Conservation (phyloP, 106 monocot genomes). For the Vanilla planifolia region DNA sequence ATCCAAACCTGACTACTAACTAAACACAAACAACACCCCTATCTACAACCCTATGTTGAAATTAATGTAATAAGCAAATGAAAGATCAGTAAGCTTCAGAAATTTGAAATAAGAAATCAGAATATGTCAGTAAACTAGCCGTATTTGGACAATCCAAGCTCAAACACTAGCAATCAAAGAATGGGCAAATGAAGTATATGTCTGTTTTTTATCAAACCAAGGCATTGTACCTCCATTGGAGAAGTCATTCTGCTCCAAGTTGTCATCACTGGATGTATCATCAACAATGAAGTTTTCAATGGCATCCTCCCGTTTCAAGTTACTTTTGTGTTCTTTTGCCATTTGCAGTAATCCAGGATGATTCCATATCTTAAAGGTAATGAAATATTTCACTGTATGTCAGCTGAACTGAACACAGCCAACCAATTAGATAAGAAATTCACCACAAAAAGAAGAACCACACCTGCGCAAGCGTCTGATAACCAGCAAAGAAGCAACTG, state of each 20-base stretch:
- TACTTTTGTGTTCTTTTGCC: conserved; percentile 65
- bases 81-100: not conserved
- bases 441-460: not conserved
- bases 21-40: no score
- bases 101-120: not conserved
- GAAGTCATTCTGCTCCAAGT: conserved; percentile 38
- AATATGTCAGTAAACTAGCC: not conserved
- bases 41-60: no score
- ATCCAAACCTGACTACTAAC: no score
- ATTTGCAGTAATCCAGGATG: conserved; percentile 96
- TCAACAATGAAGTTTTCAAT: conserved; percentile 85
- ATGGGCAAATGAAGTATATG: no score
- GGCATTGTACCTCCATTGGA: conserved; percentile 48
- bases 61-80: no score
- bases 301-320: conserved; percentile 49
- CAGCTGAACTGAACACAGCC: not conserved
- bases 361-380: conserved; percentile 76
- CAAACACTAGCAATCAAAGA: not conserved
- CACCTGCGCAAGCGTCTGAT: conserved; percentile 92
- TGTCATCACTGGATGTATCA: conserved; percentile 85
- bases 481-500: conserved; percentile 75
- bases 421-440: not conserved
- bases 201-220: not conserved
- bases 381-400: not conserved
- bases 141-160: not conserved